Conservation (phyloP, 2,329 filamentous ascomycete genomes). For the Aspergillus persii region DNA sequence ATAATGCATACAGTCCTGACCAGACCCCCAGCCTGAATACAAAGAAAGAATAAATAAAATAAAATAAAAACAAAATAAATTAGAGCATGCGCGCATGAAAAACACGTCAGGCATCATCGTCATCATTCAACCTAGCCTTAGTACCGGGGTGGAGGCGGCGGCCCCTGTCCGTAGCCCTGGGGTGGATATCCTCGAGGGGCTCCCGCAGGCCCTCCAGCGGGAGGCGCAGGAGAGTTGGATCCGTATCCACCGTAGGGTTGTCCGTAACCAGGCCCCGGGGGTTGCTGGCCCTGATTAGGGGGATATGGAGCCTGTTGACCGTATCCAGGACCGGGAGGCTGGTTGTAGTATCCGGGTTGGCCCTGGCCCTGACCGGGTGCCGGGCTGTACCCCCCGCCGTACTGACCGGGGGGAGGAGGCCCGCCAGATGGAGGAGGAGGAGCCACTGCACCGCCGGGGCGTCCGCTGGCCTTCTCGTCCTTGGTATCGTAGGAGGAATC, state of each 20-base stretch:
- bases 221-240: constrained; percentile 9
- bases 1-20: neutral
- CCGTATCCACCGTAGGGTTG: constrained; percentile 11
- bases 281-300: constrained; percentile 10
- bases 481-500: constrained; percentile 65
- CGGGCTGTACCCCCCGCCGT: constrained; percentile 34
- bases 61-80: neutral
- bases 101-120: constrained; percentile 10
- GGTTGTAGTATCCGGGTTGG: constrained; percentile 20
- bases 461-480: constrained; percentile 56
- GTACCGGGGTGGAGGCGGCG: constrained; percentile 25
- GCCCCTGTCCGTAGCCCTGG: constrained; percentile 21
- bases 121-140: constrained; percentile 8
- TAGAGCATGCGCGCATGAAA: no score
- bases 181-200: constrained; percentile 18
- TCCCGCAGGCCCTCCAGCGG: constrained; percentile 8
- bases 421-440: constrained; percentile 19
- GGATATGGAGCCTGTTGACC: constrained; percentile 18
- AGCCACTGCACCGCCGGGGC: constrained; percentile 22
- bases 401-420: constrained; percentile 37
- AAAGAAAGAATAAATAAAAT: neutral
- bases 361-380: constrained; percentile 20
- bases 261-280: constrained; percentile 9
- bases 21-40: neutral
- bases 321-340: constrained; percentile 15